Conservation (phyloP, 2,329 filamentous ascomycete genomes). For the Penicillium sp. region DNA sequence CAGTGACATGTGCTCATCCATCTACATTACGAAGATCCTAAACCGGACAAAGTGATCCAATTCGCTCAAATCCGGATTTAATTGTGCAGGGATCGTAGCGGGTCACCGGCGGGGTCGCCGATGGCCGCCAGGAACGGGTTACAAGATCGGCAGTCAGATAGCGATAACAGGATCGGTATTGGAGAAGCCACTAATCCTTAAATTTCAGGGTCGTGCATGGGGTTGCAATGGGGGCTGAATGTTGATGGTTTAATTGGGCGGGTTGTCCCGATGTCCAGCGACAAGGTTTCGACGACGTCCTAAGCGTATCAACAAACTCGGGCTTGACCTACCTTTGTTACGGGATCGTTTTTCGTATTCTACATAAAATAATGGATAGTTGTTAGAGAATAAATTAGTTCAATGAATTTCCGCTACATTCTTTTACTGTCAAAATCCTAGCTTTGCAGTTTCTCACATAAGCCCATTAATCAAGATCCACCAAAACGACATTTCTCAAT, state of each 20-base stretch:
- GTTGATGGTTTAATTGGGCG: conserved; percentile 1
- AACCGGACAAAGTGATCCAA: background rate
- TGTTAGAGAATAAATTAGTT: background rate
- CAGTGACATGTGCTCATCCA: background rate
- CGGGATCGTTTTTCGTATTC: too few relatives aligned
- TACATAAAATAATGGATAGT: too few relatives aligned
- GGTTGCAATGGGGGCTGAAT: conserved; percentile 8
- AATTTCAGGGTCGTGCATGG: conserved; percentile 8
- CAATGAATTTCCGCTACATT: background rate
- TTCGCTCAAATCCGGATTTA: background rate
- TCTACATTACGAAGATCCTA: background rate
- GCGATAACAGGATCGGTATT: background rate
- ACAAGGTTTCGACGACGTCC: background rate
- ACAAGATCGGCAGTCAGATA: conserved; percentile 1
- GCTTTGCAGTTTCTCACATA: background rate
- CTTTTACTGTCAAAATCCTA: background rate
- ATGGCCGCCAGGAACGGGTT: background rate
- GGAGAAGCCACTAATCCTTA: background rate
- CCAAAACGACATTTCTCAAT: background rate
- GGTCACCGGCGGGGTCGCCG: background rate
- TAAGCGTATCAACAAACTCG: background rate
- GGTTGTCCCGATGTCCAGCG: conserved; percentile 7
- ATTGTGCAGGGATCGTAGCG: background rate
- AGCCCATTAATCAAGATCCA: background rate
- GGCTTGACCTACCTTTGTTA: background rate